phyloP scores from a whole-genome alignment of 176 grass and related monocot species.

The Otatea glauca region DNA sequence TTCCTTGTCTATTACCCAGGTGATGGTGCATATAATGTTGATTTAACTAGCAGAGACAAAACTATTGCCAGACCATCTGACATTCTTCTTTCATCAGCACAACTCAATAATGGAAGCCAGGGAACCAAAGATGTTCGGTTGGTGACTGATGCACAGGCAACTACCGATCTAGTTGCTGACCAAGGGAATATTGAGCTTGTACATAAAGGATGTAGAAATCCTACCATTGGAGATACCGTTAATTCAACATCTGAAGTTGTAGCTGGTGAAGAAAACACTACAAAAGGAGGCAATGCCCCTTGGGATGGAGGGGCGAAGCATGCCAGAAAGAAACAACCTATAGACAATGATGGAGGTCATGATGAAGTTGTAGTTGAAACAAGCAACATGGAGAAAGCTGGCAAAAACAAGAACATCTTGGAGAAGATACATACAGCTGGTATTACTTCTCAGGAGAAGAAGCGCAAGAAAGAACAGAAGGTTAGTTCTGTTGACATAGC shows the following conservation, averaged over 20 bases:
- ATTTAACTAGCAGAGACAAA: slow-evolving; percentile 34
- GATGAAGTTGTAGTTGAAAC: slow-evolving; percentile 36
- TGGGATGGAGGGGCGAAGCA: slow-evolving; percentile 2
- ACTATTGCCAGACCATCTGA: slow-evolving; percentile 30
- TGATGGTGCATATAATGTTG: slow-evolving; percentile 34
- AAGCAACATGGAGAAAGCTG: slow-evolving; percentile 39
- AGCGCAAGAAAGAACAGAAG: slow-evolving; percentile 50
- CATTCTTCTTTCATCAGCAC: slow-evolving; percentile 32
- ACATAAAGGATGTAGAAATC: slow-evolving; percentile 37
- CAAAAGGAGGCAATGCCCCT: slow-evolving; percentile 30
- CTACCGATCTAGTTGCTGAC: slow-evolving; percentile 44
- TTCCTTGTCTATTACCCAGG: slow-evolving; percentile 37
- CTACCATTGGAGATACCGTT: slow-evolving; percentile 12
- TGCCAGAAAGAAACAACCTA: slow-evolving; percentile 11
- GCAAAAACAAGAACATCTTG: slow-evolving; percentile 37
- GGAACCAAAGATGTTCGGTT: slow-evolving; percentile 28
- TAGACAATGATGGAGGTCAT: slow-evolving; percentile 23
- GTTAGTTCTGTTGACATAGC: slow-evolving; percentile 43
- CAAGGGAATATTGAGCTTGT: slow-evolving; percentile 32
- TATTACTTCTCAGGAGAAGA: slow-evolving; percentile 54
- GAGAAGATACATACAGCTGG: slow-evolving; percentile 28
- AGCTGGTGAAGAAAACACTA: slow-evolving; percentile 31
- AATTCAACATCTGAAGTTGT: slow-evolving; percentile 28
- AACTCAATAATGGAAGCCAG: slow-evolving; percentile 35
- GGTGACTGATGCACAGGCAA: slow-evolving; percentile 40